A percentile compares a stretch with the other conserved stretches of the same genome.
Evolutionary conservation across 2,329 filamentous ascomycete species (phyloP).

Genomic region (Colletotrichum acutatum): DNA sequence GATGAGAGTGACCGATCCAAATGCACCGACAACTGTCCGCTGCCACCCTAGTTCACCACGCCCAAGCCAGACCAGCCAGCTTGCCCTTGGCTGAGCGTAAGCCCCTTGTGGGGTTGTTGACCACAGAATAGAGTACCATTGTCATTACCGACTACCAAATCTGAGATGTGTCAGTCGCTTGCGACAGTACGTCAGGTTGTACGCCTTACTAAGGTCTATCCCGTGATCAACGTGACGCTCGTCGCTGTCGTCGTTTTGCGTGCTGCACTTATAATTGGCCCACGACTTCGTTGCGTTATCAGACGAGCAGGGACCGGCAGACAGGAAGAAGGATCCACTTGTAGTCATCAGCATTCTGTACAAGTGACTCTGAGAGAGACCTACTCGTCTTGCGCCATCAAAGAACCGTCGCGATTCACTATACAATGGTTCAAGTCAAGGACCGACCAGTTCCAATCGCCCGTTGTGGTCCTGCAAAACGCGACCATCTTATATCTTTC

Average conservation of each 20-base stretch:
- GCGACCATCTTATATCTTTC: neutral
- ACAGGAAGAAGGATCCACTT: constrained; percentile 1
- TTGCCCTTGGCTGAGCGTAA: neutral
- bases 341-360: neutral
- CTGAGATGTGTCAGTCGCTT: neutral
- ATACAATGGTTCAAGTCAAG: constrained; percentile 2
- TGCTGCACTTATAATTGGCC: constrained; percentile 8
- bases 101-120: neutral
- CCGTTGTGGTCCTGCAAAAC: neutral
- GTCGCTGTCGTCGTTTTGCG: neutral
- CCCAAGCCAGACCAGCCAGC: neutral
- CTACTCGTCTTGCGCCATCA: neutral
- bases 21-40: neutral
- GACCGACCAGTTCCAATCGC: neutral
- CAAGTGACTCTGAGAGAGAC: neutral
- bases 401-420: neutral
- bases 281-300: neutral
- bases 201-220: constrained; percentile 1
- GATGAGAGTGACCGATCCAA: neutral
- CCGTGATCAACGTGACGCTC: neutral
- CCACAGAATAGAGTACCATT: neutral
- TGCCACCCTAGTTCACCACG: neutral
- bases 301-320: neutral
- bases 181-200: neutral
- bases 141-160: neutral